These are phyloP conservation scores for Pseudogymnoascus destructans DNA, from an alignment of 2,329 filamentous ascomycete species.

Conservation along the genomic window DNA sequence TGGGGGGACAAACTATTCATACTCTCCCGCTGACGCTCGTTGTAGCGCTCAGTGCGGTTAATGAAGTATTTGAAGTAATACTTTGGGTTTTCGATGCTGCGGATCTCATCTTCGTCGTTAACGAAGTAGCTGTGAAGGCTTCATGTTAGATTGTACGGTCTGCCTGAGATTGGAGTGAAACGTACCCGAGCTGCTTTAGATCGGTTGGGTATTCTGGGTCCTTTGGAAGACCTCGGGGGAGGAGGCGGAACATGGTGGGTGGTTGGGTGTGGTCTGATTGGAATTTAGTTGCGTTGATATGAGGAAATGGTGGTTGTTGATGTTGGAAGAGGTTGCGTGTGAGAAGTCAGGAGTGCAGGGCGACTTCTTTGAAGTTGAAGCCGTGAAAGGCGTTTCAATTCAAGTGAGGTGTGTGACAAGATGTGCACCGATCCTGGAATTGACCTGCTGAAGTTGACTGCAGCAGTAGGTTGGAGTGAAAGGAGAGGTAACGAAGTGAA, in stretches of 20 bases:
- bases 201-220: slow-evolving; percentile 54
- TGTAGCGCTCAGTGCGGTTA: slow-evolving; percentile 62
- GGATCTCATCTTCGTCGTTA: slow-evolving; percentile 62
- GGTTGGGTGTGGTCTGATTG: not conserved
- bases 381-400: not conserved
- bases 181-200: slow-evolving; percentile 60
- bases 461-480: not conserved
- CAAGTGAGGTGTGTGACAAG: not conserved
- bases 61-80: slow-evolving; percentile 63
- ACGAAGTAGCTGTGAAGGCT: slow-evolving; percentile 54
- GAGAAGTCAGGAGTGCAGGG: not conserved
- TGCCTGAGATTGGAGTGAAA: slow-evolving; percentile 9
- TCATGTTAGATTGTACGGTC: not conserved
- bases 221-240: slow-evolving; percentile 52
- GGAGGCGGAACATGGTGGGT: slow-evolving; percentile 61
- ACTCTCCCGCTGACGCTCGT: slow-evolving; percentile 59
- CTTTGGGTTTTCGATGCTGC: slow-evolving; percentile 52
- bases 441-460: not conserved
- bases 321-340: not conserved
- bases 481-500: not conserved
- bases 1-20: slow-evolving; percentile 50
- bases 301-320: not conserved
- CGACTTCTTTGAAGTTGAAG: not conserved
- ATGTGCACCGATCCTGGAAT: not conserved
- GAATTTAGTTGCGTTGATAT: not conserved